Base-by-base conservation (phyloP, 2,329 filamentous ascomycete species). In the Nemania sp. region DNA sequence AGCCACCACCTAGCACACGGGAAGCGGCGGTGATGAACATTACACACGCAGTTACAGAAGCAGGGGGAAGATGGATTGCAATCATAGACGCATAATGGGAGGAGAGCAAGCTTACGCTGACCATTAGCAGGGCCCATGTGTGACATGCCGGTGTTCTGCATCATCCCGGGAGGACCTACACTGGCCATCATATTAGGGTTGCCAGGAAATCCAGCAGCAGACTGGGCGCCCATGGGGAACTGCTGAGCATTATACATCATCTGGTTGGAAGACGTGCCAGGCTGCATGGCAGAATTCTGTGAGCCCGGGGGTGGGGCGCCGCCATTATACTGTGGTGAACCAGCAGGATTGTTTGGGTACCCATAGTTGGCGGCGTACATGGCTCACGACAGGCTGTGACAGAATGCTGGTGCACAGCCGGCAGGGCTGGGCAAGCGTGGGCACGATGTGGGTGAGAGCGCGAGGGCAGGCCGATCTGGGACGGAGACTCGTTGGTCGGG, bases 231-330 rank as follows among this genome's bases (percentile, higher is more conserved):
- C 81, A 86, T 84, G 68, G 80, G 76, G 68, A 82, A 86, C 75
- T 83, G 83, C 72, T 84, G 82, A 59, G 79, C 77, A 72, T 83
- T 84, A 74, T 84, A 87, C 82, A 86, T 86, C 77, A 84, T 81
- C 66, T 70, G 71, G 70, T 70, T 70, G 59, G 69, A 72, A 71
- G 77, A 57, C n/a, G 63, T 50, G 65, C 76, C 77, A 64, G 77
- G 78, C 72, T 80, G 80, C 74, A 80, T 73, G 69, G 77, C 79
- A 73, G 74, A 73, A 67, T 76, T 78, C 72, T 80, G 79, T 63
- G 76, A 75, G 67, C 65, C 68, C 65, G 69, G 64, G 60, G 74
- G 79, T 74, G 79, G 78, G 73, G 78, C 78, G 67, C 68, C 55
- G 63, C 61, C 73, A 77, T 79, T 82, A 78, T 79, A 83, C 72